Evolutionary conservation across 1,139 yeast genomes (phyloP), one percentile per base, ranked within the genome.

Genomic region (Candida sp.): DNA sequence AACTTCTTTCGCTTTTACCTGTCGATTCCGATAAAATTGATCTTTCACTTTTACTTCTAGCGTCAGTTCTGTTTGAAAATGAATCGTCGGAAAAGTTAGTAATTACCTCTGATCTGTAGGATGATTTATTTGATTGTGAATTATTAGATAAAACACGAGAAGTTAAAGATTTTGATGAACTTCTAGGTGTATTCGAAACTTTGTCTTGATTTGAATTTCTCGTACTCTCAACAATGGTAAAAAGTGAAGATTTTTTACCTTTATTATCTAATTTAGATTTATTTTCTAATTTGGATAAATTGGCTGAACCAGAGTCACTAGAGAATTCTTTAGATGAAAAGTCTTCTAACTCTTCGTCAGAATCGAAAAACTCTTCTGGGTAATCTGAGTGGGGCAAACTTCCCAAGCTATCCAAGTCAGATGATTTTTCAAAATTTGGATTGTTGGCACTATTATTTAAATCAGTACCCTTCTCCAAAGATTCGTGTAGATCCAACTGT

Each of bases 401-500:
- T 25, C 11, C 29, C 7, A 25, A 25, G 11, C 29, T 25, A 8
- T 25, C 29, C 7, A 25, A 11, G 11, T 25, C 29, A 7, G 29
- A 8, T 8, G 29, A 25, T 25, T 25, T 25, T 25, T 25, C 29
- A 25, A 25, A 25, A 25, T 11, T 25, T 8, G 29, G 29, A 25
- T 25, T 7, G 11, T 25, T 25, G 7, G 29, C 11, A 7, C 11
- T 7, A 25, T 11, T 25, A 11, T 25, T 25, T 25, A 11, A 25
- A 7, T 25, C 29, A 25, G 11, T 11, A 8, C 11, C 29, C 11
- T 25, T 25, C 29, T 25, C 29, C 11, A 25, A 11, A 3, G 29
- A 25, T 25, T 25, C 29, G 29, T 35, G 33, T n/a, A 35, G 11
- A 15, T 36, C 33, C 19, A 22, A 21, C 19, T 63, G 66, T 41